Evolutionary conservation across 495 filamentous ascomycete genomes (phyloP).

Genomic region (Penicillium coffeae): DNA sequence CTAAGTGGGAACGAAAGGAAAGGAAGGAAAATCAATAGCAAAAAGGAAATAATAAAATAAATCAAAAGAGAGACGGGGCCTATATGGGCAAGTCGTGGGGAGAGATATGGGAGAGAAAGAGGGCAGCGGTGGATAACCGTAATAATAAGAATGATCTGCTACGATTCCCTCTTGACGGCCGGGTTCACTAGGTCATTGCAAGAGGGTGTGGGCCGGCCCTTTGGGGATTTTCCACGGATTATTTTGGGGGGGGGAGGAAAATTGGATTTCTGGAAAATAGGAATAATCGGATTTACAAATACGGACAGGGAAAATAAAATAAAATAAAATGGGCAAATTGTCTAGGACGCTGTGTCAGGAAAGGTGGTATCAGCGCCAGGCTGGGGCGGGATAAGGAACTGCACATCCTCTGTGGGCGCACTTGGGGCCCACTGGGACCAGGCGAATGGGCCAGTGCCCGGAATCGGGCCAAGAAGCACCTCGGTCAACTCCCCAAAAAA

Average conservation of each 20-base stretch:
- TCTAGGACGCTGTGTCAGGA: conserved; percentile 7
- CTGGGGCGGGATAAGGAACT: conserved; percentile 25
- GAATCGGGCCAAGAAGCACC: conserved; percentile 3
- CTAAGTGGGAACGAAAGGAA: conserved; percentile 21
- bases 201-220: conserved; percentile 32
- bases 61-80: conserved; percentile 35
- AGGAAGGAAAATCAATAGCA: conserved; percentile 26
- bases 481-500: conserved; percentile 1
- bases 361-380: conserved; percentile 12
- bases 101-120: conserved; percentile 14
- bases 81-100: conserved; percentile 15
- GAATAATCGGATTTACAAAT: neutral
- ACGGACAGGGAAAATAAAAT: conserved; percentile 2
- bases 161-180: conserved; percentile 31
- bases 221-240: conserved; percentile 14
- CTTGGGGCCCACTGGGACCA: too few species aligned
- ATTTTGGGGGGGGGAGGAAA: neutral
- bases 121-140: conserved; percentile 24
- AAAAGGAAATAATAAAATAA: conserved; percentile 26
- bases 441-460: conserved; percentile 2
- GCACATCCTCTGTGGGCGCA: too few species aligned
- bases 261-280: neutral
- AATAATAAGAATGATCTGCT: conserved; percentile 48
- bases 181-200: conserved; percentile 21
- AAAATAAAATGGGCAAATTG: conserved; percentile 1